Evolutionary conservation across 1,284 basidiomycete genomes (phyloP), one percentile per base, ranked within the genome.

Genomic region (Cutaneotrichosporon cutaneum): DNA sequence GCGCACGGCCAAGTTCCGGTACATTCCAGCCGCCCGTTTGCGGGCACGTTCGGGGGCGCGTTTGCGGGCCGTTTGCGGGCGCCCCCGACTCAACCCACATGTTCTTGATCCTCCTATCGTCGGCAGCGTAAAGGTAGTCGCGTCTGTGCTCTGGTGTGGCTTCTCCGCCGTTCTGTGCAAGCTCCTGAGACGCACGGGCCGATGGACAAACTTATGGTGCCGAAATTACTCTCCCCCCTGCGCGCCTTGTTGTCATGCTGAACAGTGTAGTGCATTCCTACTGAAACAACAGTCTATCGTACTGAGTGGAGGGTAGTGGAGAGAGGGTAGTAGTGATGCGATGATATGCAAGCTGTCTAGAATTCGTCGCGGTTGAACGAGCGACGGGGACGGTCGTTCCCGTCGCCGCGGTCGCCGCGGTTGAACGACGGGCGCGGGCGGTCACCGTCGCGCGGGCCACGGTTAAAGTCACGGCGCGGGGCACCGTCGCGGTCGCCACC

Each of bases 401-500:
- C 14, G 32, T 63, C 62, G 5, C 48, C n/a, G 14, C 35, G 42
- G 48, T 51, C 48, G 56, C 24, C 27, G 9, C 27, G 35, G 24
- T 24, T 33, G 24, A 32, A 21, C 7, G 33, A 39, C 2, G 33
- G 21, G 47, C 24, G 45, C 5, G 56, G 45, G 21, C 47, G 33
- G 24, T 51, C 26, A 21, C 59, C 58, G 13, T 48, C 27, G 8
- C 33, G 27, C 11, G 10, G 9, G 45, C 21, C 21, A 4, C 32
- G 32, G 22, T 22, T 24, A 54, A 32, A 27, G 32, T 16, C 5
- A 36, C 51, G 30, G 33, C 33, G 33, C 50, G n/a, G 11, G 55
- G 32, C 30, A 13, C 32, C 30, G 16, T 36, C 21, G 39, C 58
- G 50, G 54, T 59, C 52, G 14, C 35, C 62, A 9, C 39, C n/a